phyloP scores from a whole-genome alignment of 2,329 filamentous ascomycete genomes.

The Pestalotiopsis sp. region DNA sequence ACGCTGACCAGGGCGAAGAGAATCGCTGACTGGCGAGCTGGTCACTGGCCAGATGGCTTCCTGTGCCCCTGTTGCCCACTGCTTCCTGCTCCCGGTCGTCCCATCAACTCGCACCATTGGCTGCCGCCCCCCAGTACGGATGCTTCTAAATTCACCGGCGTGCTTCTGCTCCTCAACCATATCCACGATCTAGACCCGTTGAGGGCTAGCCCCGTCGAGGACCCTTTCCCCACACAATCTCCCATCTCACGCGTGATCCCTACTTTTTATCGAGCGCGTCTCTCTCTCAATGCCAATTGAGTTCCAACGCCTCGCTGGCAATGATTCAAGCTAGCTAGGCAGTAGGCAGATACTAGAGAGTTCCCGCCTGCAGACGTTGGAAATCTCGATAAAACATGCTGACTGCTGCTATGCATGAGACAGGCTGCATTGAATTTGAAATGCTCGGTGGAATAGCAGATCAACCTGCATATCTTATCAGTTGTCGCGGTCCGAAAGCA shows the following conservation, averaged over 20 bases:
- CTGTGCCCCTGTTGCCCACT: background rate
- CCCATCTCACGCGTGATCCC: constrained; percentile 9
- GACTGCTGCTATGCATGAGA: background rate
- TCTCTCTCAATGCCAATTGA: background rate
- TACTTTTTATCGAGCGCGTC: background rate
- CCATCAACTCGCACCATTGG: constrained; percentile 1
- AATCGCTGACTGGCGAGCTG: background rate
- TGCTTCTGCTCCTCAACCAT: constrained; percentile 42
- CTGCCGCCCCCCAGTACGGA: background rate
- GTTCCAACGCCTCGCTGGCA: background rate
- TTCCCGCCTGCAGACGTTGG: constrained; percentile 5
- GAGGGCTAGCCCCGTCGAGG: constrained; percentile 22
- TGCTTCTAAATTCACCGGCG: constrained; percentile 1
- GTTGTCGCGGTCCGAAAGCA: background rate
- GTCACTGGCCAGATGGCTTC: background rate
- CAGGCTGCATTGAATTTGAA: constrained; percentile 2
- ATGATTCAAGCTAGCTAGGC: background rate
- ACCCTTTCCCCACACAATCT: constrained; percentile 30
- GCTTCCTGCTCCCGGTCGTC: background rate
- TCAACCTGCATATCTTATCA: constrained; percentile 6
- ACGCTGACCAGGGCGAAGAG: background rate
- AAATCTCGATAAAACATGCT: background rate
- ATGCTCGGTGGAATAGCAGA: background rate
- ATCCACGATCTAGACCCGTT: constrained; percentile 35
- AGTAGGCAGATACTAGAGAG: background rate